A percentile compares a stretch with the other conserved stretches of the same genome.
Evolutionary conservation across 108 stramenopile genomes (phyloP).

Genomic region (Aureococcus anophagefferens): DNA sequence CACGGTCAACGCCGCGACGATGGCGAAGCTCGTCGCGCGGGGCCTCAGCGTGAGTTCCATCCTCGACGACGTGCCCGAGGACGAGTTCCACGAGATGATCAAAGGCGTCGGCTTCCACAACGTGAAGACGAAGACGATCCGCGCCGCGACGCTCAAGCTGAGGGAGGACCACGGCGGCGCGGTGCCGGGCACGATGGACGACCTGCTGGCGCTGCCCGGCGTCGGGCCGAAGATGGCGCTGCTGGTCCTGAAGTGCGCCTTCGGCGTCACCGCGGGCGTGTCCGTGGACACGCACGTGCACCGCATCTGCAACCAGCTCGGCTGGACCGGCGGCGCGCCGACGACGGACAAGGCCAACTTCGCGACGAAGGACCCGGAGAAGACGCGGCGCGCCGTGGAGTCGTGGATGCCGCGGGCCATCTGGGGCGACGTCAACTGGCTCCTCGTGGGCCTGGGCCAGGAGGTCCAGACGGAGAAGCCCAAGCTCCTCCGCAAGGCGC

Average conservation of each 20-base stretch:
- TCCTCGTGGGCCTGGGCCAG: slow-evolving; percentile 88
- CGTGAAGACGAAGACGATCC: slow-evolving; percentile 78
- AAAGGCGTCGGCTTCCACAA: slow-evolving; percentile 68
- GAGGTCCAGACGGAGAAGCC: slow-evolving; percentile 71
- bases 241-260: slow-evolving; percentile 67
- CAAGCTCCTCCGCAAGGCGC: slow-evolving; percentile 60
- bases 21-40: slow-evolving; percentile 46
- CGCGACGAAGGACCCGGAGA: slow-evolving; percentile 61
- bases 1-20: slow-evolving; percentile 64
- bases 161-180: slow-evolving; percentile 53
- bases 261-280: slow-evolving; percentile 55
- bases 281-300: slow-evolving; percentile 91
- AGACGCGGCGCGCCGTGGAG: slow-evolving; percentile 69
- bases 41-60: slow-evolving; percentile 40
- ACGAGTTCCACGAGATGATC: slow-evolving; percentile 54
- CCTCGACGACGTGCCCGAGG: slow-evolving; percentile 41
- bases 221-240: slow-evolving; percentile 85
- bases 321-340: slow-evolving; percentile 38
- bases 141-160: slow-evolving; percentile 53
- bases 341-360: too few relatives aligned
- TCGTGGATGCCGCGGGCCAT: slow-evolving; percentile 65
- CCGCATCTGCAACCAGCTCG: slow-evolving; percentile 67
- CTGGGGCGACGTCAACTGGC: slow-evolving; percentile 64
- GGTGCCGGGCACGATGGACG: slow-evolving; percentile 60
- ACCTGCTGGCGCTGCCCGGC: slow-evolving; percentile 62